phyloP scores from a whole-genome alignment of 2,329 filamentous ascomycete species.

The Onygenales sp. region DNA sequence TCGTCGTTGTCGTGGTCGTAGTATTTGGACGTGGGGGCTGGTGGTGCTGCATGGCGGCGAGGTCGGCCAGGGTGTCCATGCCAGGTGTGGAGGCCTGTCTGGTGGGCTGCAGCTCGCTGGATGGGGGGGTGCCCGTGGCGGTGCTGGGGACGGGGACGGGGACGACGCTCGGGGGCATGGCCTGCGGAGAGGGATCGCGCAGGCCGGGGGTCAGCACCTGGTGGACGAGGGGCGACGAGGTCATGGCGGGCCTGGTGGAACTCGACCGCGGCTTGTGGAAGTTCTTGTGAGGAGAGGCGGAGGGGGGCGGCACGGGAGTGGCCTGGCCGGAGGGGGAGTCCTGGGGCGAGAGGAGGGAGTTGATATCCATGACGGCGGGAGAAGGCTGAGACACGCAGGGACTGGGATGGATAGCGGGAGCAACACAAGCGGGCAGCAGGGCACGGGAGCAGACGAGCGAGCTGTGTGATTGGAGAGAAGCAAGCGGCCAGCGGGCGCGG shows the following conservation, averaged over 20 bases:
- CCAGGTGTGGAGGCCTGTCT: constrained; percentile 36
- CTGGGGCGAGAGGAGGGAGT: constrained; percentile 36
- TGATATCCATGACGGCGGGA: constrained; percentile 33
- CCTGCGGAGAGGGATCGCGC: constrained; percentile 28
- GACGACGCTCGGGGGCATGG: constrained; percentile 22
- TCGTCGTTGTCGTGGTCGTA: constrained; percentile 25
- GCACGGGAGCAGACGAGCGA: too few relatives aligned
- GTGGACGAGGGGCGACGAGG: constrained; percentile 33
- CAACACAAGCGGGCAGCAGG: too few relatives aligned
- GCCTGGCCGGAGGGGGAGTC: constrained; percentile 31
- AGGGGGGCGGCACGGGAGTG: constrained; percentile 14
- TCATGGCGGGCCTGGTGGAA: constrained; percentile 24
- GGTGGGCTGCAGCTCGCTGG: constrained; percentile 23
- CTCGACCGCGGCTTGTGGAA: constrained; percentile 27
- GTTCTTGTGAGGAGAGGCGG: constrained; percentile 26
- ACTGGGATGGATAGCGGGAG: neutral
- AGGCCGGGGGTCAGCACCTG: constrained; percentile 31
- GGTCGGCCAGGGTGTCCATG: constrained; percentile 41
- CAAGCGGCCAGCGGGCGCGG: too few relatives aligned
- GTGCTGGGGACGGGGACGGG: constrained; percentile 17
- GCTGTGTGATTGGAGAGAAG: too few relatives aligned
- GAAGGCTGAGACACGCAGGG: neutral
- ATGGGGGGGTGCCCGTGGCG: constrained; percentile 27
- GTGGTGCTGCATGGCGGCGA: constrained; percentile 39
- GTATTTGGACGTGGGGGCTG: constrained; percentile 32